A percentile compares a stretch with the other conserved stretches of the same genome.
Evolutionary conservation across 495 filamentous ascomycete species (phyloP).

Genomic region (Lindgomyces ingoldianus): DNA sequence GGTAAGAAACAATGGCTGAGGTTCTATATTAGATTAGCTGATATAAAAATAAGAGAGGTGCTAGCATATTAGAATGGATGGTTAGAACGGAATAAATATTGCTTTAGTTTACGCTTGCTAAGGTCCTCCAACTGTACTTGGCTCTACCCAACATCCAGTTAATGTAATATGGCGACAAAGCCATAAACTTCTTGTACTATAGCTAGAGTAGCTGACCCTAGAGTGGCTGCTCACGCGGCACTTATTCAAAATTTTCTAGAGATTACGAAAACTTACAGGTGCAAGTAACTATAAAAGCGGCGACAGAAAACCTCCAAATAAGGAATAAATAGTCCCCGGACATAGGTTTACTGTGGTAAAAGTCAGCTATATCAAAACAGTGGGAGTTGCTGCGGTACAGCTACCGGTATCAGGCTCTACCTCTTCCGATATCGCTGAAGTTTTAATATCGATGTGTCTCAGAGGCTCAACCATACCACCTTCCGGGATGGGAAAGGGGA

Average conservation of each 20-base stretch:
- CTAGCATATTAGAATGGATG: conserved; percentile 8
- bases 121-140: background rate
- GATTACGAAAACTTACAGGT: background rate
- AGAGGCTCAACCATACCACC: no score
- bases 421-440: no score
- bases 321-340: background rate
- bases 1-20: conserved; percentile 4
- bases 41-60: conserved; percentile 2
- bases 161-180: no score
- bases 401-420: no score
- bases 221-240: background rate
- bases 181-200: no score
- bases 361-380: no score
- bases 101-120: background rate
- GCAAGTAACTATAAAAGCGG: background rate
- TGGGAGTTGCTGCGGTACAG: no score
- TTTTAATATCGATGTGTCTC: no score
- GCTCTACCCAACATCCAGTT: background rate
- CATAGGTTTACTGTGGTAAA: no score
- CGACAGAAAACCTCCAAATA: background rate
- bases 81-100: background rate
- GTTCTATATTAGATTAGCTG: conserved; percentile 4
- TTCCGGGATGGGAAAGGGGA: no score
- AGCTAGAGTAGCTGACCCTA: no score
- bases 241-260: background rate